Evolutionary conservation across 1,284 basidiomycete genomes (phyloP).

Genomic region (Irpex sp.): DNA sequence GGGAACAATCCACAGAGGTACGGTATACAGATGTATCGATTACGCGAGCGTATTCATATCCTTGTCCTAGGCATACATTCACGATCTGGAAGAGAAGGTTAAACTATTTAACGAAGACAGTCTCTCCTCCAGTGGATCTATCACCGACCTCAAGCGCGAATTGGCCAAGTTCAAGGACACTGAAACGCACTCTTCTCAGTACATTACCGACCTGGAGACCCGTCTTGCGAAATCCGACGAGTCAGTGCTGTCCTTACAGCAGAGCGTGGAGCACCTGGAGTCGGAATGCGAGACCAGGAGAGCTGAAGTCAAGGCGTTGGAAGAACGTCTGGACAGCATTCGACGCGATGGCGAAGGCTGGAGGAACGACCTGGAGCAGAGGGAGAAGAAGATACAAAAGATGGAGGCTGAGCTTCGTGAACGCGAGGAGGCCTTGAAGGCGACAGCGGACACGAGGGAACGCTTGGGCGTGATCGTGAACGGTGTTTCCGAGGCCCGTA

Average conservation of each 20-base stretch:
- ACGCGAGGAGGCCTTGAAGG: constrained; percentile 67
- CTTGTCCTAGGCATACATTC: constrained; percentile 73
- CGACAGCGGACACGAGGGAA: constrained; percentile 59
- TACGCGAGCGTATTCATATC: constrained; percentile 10
- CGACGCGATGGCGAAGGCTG: constrained; percentile 68
- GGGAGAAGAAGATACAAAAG: constrained; percentile 54
- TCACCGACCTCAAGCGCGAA: constrained; percentile 83
- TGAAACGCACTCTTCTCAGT: constrained; percentile 69
- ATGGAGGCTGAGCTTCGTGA: constrained; percentile 60
- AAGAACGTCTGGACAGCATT: constrained; percentile 69
- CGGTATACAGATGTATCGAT: constrained; percentile 4
- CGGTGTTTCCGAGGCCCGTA: constrained; percentile 70
- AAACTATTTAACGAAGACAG: constrained; percentile 79
- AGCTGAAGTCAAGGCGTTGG: constrained; percentile 68
- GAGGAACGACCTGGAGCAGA: constrained; percentile 71
- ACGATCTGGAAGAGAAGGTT: constrained; percentile 88
- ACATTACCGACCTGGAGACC: constrained; percentile 88
- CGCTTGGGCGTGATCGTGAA: constrained; percentile 64
- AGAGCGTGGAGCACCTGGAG: constrained; percentile 77
- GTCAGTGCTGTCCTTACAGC: constrained; percentile 63
- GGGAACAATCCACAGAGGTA: constrained; percentile 90
- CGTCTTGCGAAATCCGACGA: constrained; percentile 80
- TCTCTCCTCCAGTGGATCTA: constrained; percentile 69
- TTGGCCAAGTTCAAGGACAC: constrained; percentile 74
- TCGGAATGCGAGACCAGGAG: constrained; percentile 66